Evolutionary conservation across 2,329 filamentous ascomycete species (phyloP), one percentile per base, ranked within the genome.

Genomic region (Xylariaceae sp.): DNA sequence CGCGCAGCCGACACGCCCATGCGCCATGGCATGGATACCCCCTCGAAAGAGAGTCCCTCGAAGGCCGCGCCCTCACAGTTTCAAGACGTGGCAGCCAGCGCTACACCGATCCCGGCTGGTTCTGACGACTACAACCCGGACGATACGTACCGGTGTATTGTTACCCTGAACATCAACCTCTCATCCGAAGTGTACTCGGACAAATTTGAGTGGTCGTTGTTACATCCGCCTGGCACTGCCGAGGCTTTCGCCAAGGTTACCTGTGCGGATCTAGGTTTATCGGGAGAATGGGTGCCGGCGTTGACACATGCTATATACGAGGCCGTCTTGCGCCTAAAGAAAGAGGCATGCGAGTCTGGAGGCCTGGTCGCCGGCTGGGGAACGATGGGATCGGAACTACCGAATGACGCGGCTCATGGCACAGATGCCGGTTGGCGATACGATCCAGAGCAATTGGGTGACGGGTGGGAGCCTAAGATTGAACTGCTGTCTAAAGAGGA

Each of bases 271-370:
- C 70, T 98, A 7, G 90, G 90, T 5, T 69, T 98, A 37, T 74
- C 82, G 5, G 88, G 88, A 31, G 92, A 98, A 66, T 98, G 92
- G 88, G 80, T 95, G 4, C 85, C 88, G 3, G 87, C 88, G 19
- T 87, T 98, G 69, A 87, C 92, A 11, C 90, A 96, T 58, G 92
- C 89, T 23, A 97, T 98, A 52, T 97, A 97, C 62, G 92, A 98
- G 63, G 86, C 92, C 8, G 88, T 94, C 0, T 64, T 97, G 47
- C 84, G 86, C 32, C 68, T 96, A 21, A 97, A 97, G 68, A 98
- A 98, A 63, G 92, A 97, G 58, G 88, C 89, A 1, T 94, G 89
- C 56, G 92, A 97, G 61, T 88, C 88, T 27, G 88, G 88, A 26
- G 88, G 88, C 1, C 67, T 96, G 6, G 81, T 95, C n/a, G 73